Base-by-base conservation (phyloP, 75 land plant species). In the Picea sitchensis region DNA sequence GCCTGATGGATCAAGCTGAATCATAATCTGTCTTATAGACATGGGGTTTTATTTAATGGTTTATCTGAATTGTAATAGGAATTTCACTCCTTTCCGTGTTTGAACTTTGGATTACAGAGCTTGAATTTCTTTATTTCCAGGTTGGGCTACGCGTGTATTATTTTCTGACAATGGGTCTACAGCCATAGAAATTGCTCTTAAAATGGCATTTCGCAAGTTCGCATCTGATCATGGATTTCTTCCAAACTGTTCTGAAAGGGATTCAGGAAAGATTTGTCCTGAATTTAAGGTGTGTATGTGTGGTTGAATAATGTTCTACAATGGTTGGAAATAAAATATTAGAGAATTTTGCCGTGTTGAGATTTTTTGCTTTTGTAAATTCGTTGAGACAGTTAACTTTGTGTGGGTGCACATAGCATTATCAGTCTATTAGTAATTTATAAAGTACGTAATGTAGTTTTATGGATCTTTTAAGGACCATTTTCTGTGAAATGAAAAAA, bases 141-240 rank as follows among this genome's bases (percentile, higher is more conserved):
- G 93, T 41, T 96, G 99, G 99, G 99, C 99, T 69, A 85, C 91
- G 57, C 82, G 98, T 56, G 79, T 83, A 38, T 96, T 36, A 77
- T 94, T 86, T 73, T 96, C 99, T 59, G 99, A 96, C 83, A 96
- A 94, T 86, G 99, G 99, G 54, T 92, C 99, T 32, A 96, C 99
- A 15, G 90, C 98, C 67, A 84, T 92, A 81, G 99, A 96, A 86
- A 87, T 96, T 83, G 98, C 99, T 64, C 88, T 96, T 20, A 96
- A 96, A 78, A 96, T 96, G 99, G 99, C 99, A 58, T 96, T 96
- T 77, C 92, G 99, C 18, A 96, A 91, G 78, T 94, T 81, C 76
- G 81, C 81, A 14, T 54, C 14, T 87, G 95, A 96, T 68, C 93
- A 91, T 85, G 86, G 87, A 15, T 76, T 87, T 44, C 26, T 77